Conservation (phyloP, 2,329 filamentous ascomycete species). For the Aspergillus sclerotialis region DNA sequence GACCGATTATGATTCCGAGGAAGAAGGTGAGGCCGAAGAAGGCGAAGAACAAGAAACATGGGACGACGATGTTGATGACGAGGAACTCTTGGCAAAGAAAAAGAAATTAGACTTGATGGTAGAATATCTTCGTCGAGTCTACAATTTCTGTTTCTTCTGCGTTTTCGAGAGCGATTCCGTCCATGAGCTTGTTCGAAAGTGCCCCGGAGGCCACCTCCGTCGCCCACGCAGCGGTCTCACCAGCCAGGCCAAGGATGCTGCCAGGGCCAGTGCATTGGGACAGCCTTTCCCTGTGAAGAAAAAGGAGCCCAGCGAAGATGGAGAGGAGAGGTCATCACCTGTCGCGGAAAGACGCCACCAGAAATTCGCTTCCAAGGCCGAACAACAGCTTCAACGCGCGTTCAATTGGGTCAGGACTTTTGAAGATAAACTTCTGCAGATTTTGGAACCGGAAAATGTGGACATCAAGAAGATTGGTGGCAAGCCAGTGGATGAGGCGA, state of each 20-base stretch:
- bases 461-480: constrained; percentile 89
- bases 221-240: constrained; percentile 81
- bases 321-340: constrained; percentile 58
- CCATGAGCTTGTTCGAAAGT: constrained; percentile 92
- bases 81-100: constrained; percentile 85
- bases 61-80: constrained; percentile 71
- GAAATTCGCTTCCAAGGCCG: constrained; percentile 65
- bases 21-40: constrained; percentile 63
- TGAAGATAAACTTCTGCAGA: constrained; percentile 90
- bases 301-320: constrained; percentile 56
- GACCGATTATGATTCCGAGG: constrained; percentile 40
- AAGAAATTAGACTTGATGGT: constrained; percentile 94
- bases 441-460: constrained; percentile 80
- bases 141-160: constrained; percentile 99
- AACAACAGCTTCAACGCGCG: constrained; percentile 86
- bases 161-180: constrained; percentile 98
- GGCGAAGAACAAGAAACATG: constrained; percentile 70
- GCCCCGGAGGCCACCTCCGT: constrained; percentile 92
- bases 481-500: constrained; percentile 73
- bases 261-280: constrained; percentile 73
- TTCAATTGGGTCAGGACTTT: constrained; percentile 99
- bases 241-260: constrained; percentile 73
- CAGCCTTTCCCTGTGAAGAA: constrained; percentile 81
- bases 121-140: constrained; percentile 91
- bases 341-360: constrained; percentile 67